Evolutionary conservation across 2,329 filamentous ascomycete species (phyloP), one percentile per base, ranked within the genome.

Genomic region (Clarireedia paspali): DNA sequence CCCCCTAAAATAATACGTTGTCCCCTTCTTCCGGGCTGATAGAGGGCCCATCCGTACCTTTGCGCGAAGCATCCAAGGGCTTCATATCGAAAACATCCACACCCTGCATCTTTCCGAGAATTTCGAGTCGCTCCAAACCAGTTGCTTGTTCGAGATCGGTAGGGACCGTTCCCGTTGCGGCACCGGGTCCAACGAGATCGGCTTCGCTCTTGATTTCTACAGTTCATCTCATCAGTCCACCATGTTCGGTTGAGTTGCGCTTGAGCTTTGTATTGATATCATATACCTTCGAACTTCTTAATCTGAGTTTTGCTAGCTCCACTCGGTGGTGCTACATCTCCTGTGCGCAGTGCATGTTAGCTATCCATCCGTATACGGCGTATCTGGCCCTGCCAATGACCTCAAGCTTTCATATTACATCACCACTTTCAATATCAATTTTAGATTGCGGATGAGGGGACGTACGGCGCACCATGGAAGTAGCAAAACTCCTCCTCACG

Each of bases 41-140:
- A 5, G 5, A 17, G 17, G 24, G 38, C 5, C 24, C 24, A 20
- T 15, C n/a, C 49, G 63, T 80, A 89, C 92, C 92, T 75, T 82
- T 83, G 71, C 94, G 86, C 73, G 88, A 94, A 62, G 92, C 81
- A 73, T 97, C 94, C 67, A 99, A 83, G 62, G 94, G 94, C 75
- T 84, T 87, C 94, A 97, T 96, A 78, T 99, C 91, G 79, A 99
- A 99, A 72, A 97, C 80, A 72, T 99, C 94, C 68, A 96, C 79
- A 65, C 94, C 91, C 81, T 97, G 90, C 88, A 97, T 96, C 85
- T 99, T 99, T 77, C 94, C 94, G 73, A 99, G 81, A 70, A 99
- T 94, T 77, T 99, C 94, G 67, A 99, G 83, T 83, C 94, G 91
- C 81, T 99, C 94, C 59, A 97, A 82, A 88, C 94, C 94, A 67